Percentiles rank a stretch among this genome's conserved stretches.
These are phyloP conservation scores for Sarocladium kiliense DNA, from an alignment of 2,329 filamentous ascomycete species.

Conservation along the genomic window DNA sequence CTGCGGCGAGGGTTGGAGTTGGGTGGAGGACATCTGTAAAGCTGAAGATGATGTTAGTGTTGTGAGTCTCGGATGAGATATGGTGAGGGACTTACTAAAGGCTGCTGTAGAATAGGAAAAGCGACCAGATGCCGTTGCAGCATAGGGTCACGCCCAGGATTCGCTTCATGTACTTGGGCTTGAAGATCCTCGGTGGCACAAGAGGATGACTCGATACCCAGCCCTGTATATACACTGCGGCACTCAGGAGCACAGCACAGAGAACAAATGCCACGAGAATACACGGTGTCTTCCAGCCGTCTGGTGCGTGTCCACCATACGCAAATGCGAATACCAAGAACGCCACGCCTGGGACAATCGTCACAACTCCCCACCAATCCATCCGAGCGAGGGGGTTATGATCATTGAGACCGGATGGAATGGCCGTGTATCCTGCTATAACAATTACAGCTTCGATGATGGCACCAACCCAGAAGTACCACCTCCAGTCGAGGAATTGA, in stretches of 20 bases:
- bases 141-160: constrained; percentile 57
- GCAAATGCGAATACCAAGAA: constrained; percentile 72
- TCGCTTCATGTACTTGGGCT: constrained; percentile 61
- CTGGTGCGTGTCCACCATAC: constrained; percentile 61
- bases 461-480: constrained; percentile 64
- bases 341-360: constrained; percentile 59
- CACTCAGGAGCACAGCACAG: constrained; percentile 53
- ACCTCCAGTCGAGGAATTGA: constrained; percentile 57
- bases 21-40: constrained; percentile 55
- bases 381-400: constrained; percentile 35
- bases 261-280: constrained; percentile 60
- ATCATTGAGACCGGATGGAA: constrained; percentile 27
- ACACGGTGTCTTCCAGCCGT: constrained; percentile 67
- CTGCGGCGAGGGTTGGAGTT: constrained; percentile 57
- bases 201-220: constrained; percentile 64
- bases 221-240: constrained; percentile 65
- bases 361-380: constrained; percentile 61
- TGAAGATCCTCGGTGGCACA: constrained; percentile 64
- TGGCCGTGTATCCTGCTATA: constrained; percentile 33
- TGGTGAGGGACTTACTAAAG: constrained; percentile 47
- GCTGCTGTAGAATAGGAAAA: constrained; percentile 65
- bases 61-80: neutral
- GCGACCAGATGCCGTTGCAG: constrained; percentile 61
- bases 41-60: constrained; percentile 27
- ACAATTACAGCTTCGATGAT: constrained; percentile 39